Conservation (phyloP, 2,329 filamentous ascomycete species). For the Xylariaceae sp. region DNA sequence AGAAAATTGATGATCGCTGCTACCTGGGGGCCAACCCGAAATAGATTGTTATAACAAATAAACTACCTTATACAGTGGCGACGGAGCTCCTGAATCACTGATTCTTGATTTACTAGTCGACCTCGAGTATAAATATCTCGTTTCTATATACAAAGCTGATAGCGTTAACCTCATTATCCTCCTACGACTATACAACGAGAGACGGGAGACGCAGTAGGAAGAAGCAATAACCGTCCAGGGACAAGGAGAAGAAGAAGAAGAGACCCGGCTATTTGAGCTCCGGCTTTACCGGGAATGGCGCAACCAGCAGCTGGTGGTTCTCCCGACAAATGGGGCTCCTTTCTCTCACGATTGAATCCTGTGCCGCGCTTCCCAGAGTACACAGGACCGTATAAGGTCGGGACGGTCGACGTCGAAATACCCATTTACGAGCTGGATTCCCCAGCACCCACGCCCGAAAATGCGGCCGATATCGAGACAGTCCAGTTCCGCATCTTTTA, state of each 20-base stretch:
- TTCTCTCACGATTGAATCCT: slow-evolving; percentile 66
- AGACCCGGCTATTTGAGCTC: background rate
- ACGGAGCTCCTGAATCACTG: too few relatives aligned
- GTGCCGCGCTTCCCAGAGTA: slow-evolving; percentile 77
- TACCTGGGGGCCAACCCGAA: too few relatives aligned
- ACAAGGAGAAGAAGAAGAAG: background rate
- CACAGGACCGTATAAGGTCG: slow-evolving; percentile 78
- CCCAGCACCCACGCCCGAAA: slow-evolving; percentile 59
- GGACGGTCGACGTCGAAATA: slow-evolving; percentile 81
- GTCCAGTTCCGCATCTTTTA: slow-evolving; percentile 85
- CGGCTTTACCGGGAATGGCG: slow-evolving; percentile 25
- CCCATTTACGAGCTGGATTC: slow-evolving; percentile 65
- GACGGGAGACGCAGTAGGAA: too few relatives aligned
- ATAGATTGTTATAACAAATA: too few relatives aligned
- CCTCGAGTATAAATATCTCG: too few relatives aligned
- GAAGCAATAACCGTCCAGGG: too few relatives aligned
- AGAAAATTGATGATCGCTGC: too few relatives aligned
- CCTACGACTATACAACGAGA: too few relatives aligned
- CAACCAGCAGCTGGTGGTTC: slow-evolving; percentile 28
- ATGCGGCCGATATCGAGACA: slow-evolving; percentile 67
- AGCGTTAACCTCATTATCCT: too few relatives aligned
- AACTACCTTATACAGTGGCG: too few relatives aligned
- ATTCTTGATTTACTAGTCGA: too few relatives aligned
- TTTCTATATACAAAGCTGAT: too few relatives aligned
- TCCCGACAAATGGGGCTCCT: slow-evolving; percentile 50